Evolutionary conservation across 1,284 basidiomycete genomes (phyloP).

Genomic region (Ceratobasidium sp.): DNA sequence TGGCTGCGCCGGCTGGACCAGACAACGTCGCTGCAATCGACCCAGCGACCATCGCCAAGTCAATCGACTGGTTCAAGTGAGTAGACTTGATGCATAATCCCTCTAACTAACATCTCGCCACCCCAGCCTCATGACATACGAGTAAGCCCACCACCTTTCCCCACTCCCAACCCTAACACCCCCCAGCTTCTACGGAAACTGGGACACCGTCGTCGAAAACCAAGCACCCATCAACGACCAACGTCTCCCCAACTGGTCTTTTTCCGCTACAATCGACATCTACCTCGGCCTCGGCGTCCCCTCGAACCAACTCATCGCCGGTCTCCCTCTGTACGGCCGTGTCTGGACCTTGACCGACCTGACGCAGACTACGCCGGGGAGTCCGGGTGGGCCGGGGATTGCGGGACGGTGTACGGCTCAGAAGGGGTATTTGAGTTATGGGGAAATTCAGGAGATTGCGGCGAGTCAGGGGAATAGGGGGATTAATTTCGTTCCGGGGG

Average conservation of each 20-base stretch:
- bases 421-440: slow-evolving; percentile 18
- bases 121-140: slow-evolving; percentile 4
- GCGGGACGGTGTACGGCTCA: slow-evolving; percentile 29
- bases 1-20: neutral
- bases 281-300: slow-evolving; percentile 11
- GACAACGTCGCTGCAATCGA: neutral
- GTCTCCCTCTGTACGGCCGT: slow-evolving; percentile 29
- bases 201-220: slow-evolving; percentile 20
- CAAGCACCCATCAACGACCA: slow-evolving; percentile 29
- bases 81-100: neutral
- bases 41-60: neutral
- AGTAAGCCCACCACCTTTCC: neutral
- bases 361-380: slow-evolving; percentile 5
- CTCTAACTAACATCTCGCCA: neutral
- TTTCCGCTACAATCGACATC: slow-evolving; percentile 1
- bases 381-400: slow-evolving; percentile 18
- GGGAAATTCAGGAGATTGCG: slow-evolving; percentile 18
- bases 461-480: neutral
- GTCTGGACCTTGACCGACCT: slow-evolving; percentile 21
- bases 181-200: slow-evolving; percentile 32
- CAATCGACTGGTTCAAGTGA: slow-evolving; percentile 19
- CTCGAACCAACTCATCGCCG: neutral
- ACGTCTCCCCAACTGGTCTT: slow-evolving; percentile 10
- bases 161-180: neutral
- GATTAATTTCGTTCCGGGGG: slow-evolving; percentile 7